Evolutionary conservation across 768 basidiomycete species (phyloP).

Genomic region (Kwoniella sp.): DNA sequence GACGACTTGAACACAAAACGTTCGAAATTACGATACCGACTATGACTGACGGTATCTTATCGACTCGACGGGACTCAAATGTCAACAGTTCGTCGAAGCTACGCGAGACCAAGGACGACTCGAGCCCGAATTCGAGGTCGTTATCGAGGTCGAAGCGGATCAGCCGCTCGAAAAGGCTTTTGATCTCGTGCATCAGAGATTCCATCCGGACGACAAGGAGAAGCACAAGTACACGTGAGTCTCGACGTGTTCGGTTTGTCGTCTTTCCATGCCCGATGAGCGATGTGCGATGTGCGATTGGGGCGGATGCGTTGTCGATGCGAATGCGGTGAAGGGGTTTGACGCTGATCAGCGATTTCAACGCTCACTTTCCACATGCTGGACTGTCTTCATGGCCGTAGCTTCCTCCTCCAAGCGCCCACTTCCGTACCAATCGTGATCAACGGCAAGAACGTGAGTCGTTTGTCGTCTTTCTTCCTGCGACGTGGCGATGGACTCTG

Average conservation of each 20-base stretch:
- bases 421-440: slow-evolving; percentile 13
- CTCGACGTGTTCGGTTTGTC: background rate
- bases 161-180: slow-evolving; percentile 17
- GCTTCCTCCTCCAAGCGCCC: slow-evolving; percentile 18
- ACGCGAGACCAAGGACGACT: slow-evolving; percentile 8
- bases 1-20: too few relatives aligned
- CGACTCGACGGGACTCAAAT: too few relatives aligned
- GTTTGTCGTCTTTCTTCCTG: background rate
- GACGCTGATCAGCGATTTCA: slow-evolving; percentile 3
- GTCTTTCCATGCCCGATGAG: background rate
- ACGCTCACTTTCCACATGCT: background rate
- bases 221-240: slow-evolving; percentile 26
- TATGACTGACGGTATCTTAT: too few relatives aligned
- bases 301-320: background rate
- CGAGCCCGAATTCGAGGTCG: slow-evolving; percentile 21
- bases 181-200: slow-evolving; percentile 8
- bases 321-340: background rate
- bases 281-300: background rate
- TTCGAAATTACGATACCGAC: too few relatives aligned
- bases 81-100: slow-evolving; percentile 25
- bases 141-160: slow-evolving; percentile 18
- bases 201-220: slow-evolving; percentile 18
- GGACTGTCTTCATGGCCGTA: too few relatives aligned
- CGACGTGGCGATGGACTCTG: background rate
- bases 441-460: slow-evolving; percentile 16